phyloP scores from a whole-genome alignment of 805 yeast genomes.

The Saturnispora quitensis region DNA sequence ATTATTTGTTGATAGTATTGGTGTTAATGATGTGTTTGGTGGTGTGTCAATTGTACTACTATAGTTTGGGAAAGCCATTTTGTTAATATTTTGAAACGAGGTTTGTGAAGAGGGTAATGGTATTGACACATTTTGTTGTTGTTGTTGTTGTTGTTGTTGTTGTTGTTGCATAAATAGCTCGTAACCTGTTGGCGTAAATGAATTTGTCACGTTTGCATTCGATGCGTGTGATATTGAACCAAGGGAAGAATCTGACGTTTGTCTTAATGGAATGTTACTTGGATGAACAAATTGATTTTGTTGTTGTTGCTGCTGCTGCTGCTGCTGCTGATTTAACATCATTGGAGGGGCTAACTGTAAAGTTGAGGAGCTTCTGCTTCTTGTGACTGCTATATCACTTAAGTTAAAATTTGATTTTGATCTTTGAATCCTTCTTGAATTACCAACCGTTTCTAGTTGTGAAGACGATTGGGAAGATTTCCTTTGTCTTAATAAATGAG shows the following conservation, averaged over 20 bases:
- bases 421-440: conserved; percentile 22
- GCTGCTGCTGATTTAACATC: neutral
- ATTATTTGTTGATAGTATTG: neutral
- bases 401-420: conserved; percentile 47
- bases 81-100: neutral
- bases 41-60: conserved; percentile 2
- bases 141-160: conserved; percentile 3
- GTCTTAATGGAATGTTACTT: neutral
- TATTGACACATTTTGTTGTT: neutral
- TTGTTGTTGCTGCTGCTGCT: neutral
- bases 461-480: conserved; percentile 1
- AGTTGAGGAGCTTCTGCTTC: conserved; percentile 6
- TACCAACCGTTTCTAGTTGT: conserved; percentile 8
- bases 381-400: conserved; percentile 39
- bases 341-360: neutral
- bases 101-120: neutral
- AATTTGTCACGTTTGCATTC: neutral
- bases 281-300: neutral
- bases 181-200: neutral
- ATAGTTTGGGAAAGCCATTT: neutral
- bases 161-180: neutral
- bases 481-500: neutral
- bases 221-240: neutral
- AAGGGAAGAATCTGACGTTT: conserved; percentile 1
- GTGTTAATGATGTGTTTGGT: conserved; percentile 3